These are phyloP conservation scores for Pythium brassicae DNA, from an alignment of 352 stramenopile species.

Conservation along the genomic window DNA sequence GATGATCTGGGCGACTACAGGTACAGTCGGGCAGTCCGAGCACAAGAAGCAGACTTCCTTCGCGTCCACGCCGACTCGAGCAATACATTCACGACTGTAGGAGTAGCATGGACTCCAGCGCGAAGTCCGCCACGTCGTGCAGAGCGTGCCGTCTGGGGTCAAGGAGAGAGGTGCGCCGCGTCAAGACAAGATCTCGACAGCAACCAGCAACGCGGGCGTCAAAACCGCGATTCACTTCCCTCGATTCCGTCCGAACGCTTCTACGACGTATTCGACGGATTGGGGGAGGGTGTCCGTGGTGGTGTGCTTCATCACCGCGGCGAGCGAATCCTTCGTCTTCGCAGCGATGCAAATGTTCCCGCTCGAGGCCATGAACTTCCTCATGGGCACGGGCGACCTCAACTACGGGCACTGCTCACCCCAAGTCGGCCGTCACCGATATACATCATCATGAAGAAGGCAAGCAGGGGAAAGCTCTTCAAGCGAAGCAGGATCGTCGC, in stretches of 20 bases:
- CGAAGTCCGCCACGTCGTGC: background rate
- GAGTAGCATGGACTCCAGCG: background rate
- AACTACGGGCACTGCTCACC: constrained; percentile 17
- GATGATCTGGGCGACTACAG: too few species aligned
- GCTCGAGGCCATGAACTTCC: constrained; percentile 12
- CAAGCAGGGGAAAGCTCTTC: background rate
- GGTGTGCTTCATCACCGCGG: background rate
- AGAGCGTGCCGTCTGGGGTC: background rate
- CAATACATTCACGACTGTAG: too few species aligned
- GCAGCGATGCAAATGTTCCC: constrained; percentile 17
- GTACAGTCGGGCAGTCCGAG: too few species aligned
- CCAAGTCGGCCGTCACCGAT: background rate
- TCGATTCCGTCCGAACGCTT: background rate
- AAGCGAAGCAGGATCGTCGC: background rate
- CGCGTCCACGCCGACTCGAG: too few species aligned
- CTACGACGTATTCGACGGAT: background rate
- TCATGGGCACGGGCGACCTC: constrained; percentile 16
- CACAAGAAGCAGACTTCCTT: too few species aligned
- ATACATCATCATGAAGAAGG: background rate
- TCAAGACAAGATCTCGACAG: background rate
- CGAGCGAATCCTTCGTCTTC: constrained; percentile 5
- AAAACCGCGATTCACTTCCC: background rate
- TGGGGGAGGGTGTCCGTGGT: background rate
- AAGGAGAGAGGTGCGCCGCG: background rate
- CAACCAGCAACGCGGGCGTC: background rate